Conservation (phyloP, 2,329 filamentous ascomycete species). For the Ophiobolus disseminans region DNA sequence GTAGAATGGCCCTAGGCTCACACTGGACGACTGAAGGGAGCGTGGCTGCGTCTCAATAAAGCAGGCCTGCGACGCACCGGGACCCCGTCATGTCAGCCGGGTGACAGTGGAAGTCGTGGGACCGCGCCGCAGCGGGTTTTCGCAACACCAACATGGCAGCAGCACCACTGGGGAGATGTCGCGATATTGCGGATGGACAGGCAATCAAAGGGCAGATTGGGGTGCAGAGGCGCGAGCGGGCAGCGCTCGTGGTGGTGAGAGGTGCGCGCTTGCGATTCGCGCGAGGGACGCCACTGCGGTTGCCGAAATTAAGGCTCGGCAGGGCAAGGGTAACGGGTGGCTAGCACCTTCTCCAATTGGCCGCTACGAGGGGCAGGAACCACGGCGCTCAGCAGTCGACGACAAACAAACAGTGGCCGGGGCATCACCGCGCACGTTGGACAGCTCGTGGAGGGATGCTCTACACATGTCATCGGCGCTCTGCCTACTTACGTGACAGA, state of each 20-base stretch:
- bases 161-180: conserved; percentile 3
- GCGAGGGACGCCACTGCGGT: conserved; percentile 13
- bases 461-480: neutral
- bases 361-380: neutral
- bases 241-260: conserved; percentile 14
- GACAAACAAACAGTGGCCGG: neutral
- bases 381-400: neutral
- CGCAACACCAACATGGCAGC: neutral
- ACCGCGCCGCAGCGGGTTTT: conserved; percentile 1
- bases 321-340: conserved; percentile 5
- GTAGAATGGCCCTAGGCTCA: conserved; percentile 14
- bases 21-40: conserved; percentile 11
- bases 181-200: conserved; percentile 15
- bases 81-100: conserved; percentile 13
- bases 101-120: conserved; percentile 2
- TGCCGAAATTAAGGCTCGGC: conserved; percentile 24
- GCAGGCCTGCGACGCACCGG: conserved; percentile 16
- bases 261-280: conserved; percentile 4
- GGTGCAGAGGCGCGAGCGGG: conserved; percentile 5
- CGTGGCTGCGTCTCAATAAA: conserved; percentile 31
- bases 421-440: neutral
- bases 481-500: neutral
- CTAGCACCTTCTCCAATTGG: conserved; percentile 30
- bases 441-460: conserved; percentile 1
- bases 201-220: conserved; percentile 18